Base-by-base conservation (phyloP, 2,329 filamentous ascomycete species). In the Sporothrix inflata region DNA sequence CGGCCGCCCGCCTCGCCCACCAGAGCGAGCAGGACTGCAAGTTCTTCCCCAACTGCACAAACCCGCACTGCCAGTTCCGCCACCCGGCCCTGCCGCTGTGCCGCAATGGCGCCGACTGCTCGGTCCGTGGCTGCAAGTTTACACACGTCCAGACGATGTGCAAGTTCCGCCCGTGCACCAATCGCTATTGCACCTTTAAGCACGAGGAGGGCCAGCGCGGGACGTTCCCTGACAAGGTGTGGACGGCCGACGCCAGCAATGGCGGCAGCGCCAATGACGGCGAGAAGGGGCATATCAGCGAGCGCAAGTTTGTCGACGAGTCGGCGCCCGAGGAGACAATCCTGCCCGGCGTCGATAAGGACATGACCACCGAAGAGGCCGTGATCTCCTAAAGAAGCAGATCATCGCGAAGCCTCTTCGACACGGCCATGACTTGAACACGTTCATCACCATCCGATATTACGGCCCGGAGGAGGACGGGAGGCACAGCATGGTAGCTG, bases 201-300 rank as follows among this genome's bases (percentile, higher is more conserved):
- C 96, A 99, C 81, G 92, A 90, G 53, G 94, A 97, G 71, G 96
- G 95, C 14, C 96, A 99, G 84, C 90, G 93, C 77, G 94, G 92
- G 68, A 89, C 88, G 16, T 95, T 94, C 82, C 88, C 91, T 74
- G 93, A 97, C 81, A 98, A 97, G 83, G 93, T 97, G 38, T 98
- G 95, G 95, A 94, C 91, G 21, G 88, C 93, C 3, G 88, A 86
- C 47, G 75, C 73, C 27, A 34, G 27, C 51, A 53, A 60, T 11
- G 55, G 42, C 40, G 83, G 82, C 27, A 65, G 40, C 60, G 24
- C n/a, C 38, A 53, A 60, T 8, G 65, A 34, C 16, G 83, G 82
- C 27, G 79, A 76, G 12, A 55, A 47, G 24, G 42, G 65, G 55
- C 93, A 97, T 80, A 90, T 97, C 67, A 97, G 94, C 78, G 93